Percentiles rank a stretch among this genome's conserved stretches.
These are phyloP conservation scores for Trifolium pratense DNA, from an alignment of 306 rosid genomes.

Conservation along the genomic window DNA sequence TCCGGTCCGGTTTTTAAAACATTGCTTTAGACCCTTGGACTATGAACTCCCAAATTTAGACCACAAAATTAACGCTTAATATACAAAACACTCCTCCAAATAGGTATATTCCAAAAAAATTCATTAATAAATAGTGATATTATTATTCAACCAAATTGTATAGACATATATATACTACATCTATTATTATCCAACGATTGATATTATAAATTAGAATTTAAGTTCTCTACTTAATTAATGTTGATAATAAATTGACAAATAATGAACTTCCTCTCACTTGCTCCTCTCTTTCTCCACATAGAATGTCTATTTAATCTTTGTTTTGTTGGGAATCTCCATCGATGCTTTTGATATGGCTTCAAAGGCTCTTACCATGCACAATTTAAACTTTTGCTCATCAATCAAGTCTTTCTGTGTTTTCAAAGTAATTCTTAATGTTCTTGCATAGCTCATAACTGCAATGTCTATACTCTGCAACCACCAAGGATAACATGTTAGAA, in stretches of 20 bases:
- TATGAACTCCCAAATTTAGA: no score
- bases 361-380: background rate
- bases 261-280: background rate
- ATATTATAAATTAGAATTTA: no score
- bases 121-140: background rate
- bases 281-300: background rate
- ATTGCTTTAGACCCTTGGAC: no score
- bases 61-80: no score
- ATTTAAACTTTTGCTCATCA: background rate
- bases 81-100: background rate
- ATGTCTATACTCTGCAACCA: background rate
- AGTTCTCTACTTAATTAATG: background rate
- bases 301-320: background rate
- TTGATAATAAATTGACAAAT: background rate
- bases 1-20: no score
- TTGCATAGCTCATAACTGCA: background rate
- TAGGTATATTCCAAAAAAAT: background rate
- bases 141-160: background rate
- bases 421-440: background rate
- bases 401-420: background rate
- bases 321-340: background rate
- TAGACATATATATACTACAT: background rate
- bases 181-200: background rate
- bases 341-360: background rate
- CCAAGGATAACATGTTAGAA: background rate